phyloP scores from a whole-genome alignment of 1,139 yeast genomes.

The Pneumocystis jirovecii region DNA sequence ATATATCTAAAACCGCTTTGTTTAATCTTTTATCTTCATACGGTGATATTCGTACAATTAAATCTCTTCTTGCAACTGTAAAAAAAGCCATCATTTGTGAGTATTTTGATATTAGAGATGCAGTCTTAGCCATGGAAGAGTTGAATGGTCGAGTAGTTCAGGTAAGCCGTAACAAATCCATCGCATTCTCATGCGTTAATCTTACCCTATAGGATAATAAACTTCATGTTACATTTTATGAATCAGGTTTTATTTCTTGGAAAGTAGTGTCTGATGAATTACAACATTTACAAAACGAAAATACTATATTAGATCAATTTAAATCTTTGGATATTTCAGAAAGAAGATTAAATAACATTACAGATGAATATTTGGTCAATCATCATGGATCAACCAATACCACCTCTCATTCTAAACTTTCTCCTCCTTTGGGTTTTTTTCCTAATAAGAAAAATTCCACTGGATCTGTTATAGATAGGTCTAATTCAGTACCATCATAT shows the following conservation, averaged over 20 bases:
- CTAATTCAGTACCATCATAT: neutral
- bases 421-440: neutral
- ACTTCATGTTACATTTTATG: neutral
- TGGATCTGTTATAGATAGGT: neutral
- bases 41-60: conserved; percentile 20
- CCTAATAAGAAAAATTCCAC: neutral
- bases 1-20: conserved; percentile 10
- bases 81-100: conserved; percentile 21
- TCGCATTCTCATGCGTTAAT: neutral
- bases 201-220: neutral
- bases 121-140: conserved; percentile 19
- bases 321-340: neutral
- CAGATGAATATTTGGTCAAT: neutral
- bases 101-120: conserved; percentile 26
- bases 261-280: neutral
- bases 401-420: neutral
- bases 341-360: neutral
- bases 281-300: neutral
- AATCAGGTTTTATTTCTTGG: neutral
- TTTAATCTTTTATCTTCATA: conserved; percentile 16
- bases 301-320: neutral
- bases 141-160: conserved; percentile 15
- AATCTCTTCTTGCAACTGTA: conserved; percentile 10
- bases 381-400: neutral
- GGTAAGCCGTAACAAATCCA: conserved; percentile 5